Conservation (phyloP, 164 flowering plant genomes). For the Akebia trifoliata region DNA sequence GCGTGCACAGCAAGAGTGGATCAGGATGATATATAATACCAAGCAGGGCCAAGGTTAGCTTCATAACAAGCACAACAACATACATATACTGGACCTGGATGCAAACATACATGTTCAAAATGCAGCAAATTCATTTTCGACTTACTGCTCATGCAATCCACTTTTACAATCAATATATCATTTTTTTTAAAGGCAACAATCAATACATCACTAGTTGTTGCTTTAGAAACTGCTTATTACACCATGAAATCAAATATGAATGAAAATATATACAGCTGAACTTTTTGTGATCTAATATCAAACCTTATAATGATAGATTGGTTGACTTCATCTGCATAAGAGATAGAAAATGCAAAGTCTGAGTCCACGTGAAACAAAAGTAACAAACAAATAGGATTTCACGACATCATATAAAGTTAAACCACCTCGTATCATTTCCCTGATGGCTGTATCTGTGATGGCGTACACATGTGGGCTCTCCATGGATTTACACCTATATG, state of each 20-base stretch:
- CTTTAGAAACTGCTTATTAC: background rate
- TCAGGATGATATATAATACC: background rate
- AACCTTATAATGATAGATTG: conserved; percentile 99
- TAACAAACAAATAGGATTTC: background rate
- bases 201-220: background rate
- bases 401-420: conserved; percentile 2
- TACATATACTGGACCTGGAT: background rate
- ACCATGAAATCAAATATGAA: background rate
- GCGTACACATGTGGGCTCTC: conserved; percentile 97
- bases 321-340: conserved; percentile 93
- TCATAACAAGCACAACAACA: background rate
- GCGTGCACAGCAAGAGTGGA: too few species aligned
- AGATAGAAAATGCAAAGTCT: conserved; percentile 14
- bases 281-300: conserved; percentile 20
- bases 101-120: background rate
- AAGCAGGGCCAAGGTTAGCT: background rate
- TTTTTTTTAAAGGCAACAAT: too few species aligned
- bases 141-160: background rate
- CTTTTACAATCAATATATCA: too few species aligned
- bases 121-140: background rate
- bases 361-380: background rate
- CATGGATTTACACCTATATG: conserved; percentile 63
- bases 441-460: conserved; percentile 89
- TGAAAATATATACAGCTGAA: background rate
- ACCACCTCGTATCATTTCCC: conserved; percentile 95